Evolutionary conservation across 441 rosid genomes (phyloP), one percentile per base, ranked within the genome.

Genomic region (Macaranga tanarius): DNA sequence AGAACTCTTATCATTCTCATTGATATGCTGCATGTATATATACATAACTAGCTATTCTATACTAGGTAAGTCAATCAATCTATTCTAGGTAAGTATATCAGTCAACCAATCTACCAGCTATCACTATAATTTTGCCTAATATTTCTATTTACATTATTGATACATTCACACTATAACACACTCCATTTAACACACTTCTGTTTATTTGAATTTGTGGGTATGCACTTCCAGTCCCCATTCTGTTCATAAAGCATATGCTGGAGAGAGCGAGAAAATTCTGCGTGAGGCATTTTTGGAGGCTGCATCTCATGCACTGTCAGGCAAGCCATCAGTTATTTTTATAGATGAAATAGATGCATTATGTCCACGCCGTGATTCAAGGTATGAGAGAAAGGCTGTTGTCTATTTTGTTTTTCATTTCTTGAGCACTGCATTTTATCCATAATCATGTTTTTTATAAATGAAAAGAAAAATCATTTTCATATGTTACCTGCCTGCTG

Each of bases 291-390:
- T 95, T 71, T 70, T 89, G 0, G 88, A 90, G 67, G 98, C 99
- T 69, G 83, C 89, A 64, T 81, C 93, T 55, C 87, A 84, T 72
- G 88, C 89, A 66, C 76, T 23, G 62, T 81, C 81, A 9, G 98
- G 90, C 75, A 87, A 83, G 75, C 93, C 97, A 8, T 86, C 96
- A 0, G 93, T 95, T 68, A 79, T 95, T 73, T 92, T 95, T 40
- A 91, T 92, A n/a, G 98, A 95, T 80, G 99, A 95, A 80, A 88
- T 95, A 44, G 98, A 95, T 73, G 95, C 88, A 19, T 85, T 95
- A 26, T 95, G 95, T 77, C 96, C 97, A 76, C 90, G 86, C 4
- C 96, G 93, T 74, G 87, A 77, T 84, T 86, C 86, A 73, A 81
- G 94, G 99, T 90, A 79, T 69, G 70, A 19, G 65, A 61, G 25